phyloP scores from a whole-genome alignment of 139 green algal genomes.

The Chlorokybus atmophyticus region DNA sequence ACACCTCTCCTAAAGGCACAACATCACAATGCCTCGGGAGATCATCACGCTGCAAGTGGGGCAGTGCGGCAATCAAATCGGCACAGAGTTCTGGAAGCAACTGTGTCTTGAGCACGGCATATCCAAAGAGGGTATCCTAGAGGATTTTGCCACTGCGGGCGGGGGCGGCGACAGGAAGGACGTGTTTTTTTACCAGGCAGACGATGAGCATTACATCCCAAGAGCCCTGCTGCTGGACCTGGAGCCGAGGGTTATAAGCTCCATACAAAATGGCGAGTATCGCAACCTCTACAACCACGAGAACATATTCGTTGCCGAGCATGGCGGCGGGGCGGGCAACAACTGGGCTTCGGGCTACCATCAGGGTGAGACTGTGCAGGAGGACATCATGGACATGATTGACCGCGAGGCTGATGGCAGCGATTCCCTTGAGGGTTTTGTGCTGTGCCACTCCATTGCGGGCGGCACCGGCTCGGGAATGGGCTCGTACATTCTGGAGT shows the following conservation, averaged over 20 bases:
- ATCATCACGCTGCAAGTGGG: conserved; percentile 96
- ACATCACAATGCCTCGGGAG: conserved; percentile 84
- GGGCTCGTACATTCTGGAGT: conserved; percentile 94
- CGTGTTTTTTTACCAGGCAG: conserved; percentile 99
- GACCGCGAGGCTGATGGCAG: conserved; percentile 94
- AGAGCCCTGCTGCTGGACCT: conserved; percentile 90
- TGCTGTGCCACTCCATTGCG: conserved; percentile 91
- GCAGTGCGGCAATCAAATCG: conserved; percentile 98
- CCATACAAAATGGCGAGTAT: conserved; percentile 88
- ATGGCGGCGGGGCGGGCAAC: conserved; percentile 94
- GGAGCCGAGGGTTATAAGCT: conserved; percentile 94
- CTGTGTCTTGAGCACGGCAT: conserved; percentile 96
- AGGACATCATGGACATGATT: conserved; percentile 98
- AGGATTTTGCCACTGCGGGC: conserved; percentile 33
- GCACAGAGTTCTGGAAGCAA: conserved; percentile 91
- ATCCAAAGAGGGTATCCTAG: conserved; percentile 82
- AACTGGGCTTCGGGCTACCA: conserved; percentile 94
- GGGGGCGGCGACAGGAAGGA: conserved; percentile 84
- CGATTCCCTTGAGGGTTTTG: conserved; percentile 94
- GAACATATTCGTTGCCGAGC: conserved; percentile 86
- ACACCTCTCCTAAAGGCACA: too few relatives aligned
- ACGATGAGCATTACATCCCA: conserved; percentile 96
- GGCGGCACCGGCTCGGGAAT: conserved; percentile 86
- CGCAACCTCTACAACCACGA: conserved; percentile 94
- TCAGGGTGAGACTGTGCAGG: conserved; percentile 40